Base-by-base conservation (phyloP, 192 early-diverging fungal species). In the Coemansia furcata region DNA sequence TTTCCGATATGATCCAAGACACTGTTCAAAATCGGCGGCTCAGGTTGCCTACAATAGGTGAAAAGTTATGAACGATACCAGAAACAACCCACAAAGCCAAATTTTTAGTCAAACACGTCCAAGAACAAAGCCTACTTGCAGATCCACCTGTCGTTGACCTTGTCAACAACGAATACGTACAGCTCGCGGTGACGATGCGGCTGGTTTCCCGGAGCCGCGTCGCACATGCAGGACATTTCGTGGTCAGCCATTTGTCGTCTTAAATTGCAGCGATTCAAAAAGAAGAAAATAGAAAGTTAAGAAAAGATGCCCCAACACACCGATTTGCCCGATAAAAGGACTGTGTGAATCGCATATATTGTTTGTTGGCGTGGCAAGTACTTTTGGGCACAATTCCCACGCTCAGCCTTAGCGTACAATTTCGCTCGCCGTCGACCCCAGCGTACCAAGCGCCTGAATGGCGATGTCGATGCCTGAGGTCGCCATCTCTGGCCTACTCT, bases 1-100 rank as follows among this genome's bases (percentile, higher is more conserved):
- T 95, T 94, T 60, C 98, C 98, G 62, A 99, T 93, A 75, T 97
- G 93, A 36, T 94, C 95, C 60, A 99, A 87, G 72, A 99, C 91
- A 62, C 87, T 92, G 77, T 94, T 80, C 57, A 93, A 85, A 65
- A 98, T 93, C 61, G 81, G 85, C 55, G 92, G 92, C 67, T 90
- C 89, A n/a, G 90, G 89, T 55, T 73, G 52, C 17, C 83, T 84
- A 84, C 62, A 80, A 15, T 21, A 21, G 12, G 10, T 23, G 12
- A 35, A n/a, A 3, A 11, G n/a, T 15, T 17, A 35, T 15, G 14
- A 57, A 52, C 14, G 10, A 52, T 47, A 47, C 46, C 46, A 47
- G 46, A 47, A 47, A 47, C 46, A n/a, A 19, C 46, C 46, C 17
- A 19, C 46, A 47, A 47, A 21, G n/a, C 9, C 21, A 21, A 8